Evolutionary conservation across 2,329 filamentous ascomycete genomes (phyloP).

Genomic region (Hymenoscyphus repandus): DNA sequence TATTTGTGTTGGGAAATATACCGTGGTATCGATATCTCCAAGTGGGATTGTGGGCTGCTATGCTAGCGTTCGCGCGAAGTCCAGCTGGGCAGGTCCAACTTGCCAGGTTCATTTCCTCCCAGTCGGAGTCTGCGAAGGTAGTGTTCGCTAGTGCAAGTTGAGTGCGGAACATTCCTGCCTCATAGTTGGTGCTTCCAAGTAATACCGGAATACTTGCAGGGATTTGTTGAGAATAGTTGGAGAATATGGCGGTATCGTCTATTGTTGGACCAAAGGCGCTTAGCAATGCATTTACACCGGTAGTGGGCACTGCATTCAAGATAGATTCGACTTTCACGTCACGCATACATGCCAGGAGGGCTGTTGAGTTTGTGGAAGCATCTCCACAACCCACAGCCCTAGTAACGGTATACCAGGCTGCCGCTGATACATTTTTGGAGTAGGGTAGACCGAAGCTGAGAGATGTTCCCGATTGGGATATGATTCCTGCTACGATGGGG

Average conservation of each 20-base stretch:
- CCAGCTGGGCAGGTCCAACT: conserved; percentile 29
- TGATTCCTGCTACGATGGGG: conserved; percentile 22
- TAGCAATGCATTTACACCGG: conserved; percentile 5
- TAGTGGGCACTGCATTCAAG: conserved; percentile 12
- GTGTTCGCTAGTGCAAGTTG: conserved; percentile 4
- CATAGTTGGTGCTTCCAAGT: conserved; percentile 27
- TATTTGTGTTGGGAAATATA: conserved; percentile 28
- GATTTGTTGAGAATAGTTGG: conserved; percentile 14
- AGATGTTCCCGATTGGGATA: conserved; percentile 21
- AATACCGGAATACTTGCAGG: conserved; percentile 18
- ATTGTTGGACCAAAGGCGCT: conserved; percentile 14
- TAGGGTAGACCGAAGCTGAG: conserved; percentile 25
- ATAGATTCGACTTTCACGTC: conserved; percentile 6
- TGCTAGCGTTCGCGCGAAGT: conserved; percentile 16
- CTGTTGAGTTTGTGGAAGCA: conserved; percentile 9
- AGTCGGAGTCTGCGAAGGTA: conserved; percentile 11
- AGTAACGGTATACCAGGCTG: conserved; percentile 13
- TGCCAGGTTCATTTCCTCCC: conserved; percentile 18
- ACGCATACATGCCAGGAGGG: conserved; percentile 13
- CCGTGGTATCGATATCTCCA: conserved; percentile 33
- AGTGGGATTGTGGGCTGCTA: conserved; percentile 25
- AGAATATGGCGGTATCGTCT: conserved; percentile 13
- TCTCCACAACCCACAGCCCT: conserved; percentile 18
- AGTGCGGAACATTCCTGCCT: conserved; percentile 25
- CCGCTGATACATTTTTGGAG: conserved; percentile 11